Base-by-base conservation (phyloP, 2,329 filamentous ascomycete genomes). In the Fusarium sp. region DNA sequence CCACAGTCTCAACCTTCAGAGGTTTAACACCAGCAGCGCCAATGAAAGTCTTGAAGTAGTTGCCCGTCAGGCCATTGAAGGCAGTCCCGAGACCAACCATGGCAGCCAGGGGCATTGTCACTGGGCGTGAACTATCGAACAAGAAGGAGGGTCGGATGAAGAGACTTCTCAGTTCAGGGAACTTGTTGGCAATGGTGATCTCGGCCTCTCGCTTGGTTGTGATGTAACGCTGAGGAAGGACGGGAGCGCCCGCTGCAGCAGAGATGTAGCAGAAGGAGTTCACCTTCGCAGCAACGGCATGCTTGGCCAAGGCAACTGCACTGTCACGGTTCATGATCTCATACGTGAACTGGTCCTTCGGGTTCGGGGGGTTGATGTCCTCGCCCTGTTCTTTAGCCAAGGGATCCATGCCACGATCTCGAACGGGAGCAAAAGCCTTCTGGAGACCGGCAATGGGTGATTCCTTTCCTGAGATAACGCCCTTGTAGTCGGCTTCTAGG, bases 401-500 rank as follows among this genome's bases (percentile, higher is more conserved):
- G 3, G 92, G 93, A 77, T 96, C 92, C 55, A 82, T 85, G 54
- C 88, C 87, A 57, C 88, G 86, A 75, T 81, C 83, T 33, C 90
- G 90, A 3, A 86, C 84, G 1, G 87, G 78, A 51, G 89, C 88
- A 78, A 98, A 97, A 25, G 93, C 93, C 73, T 91, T 90, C 65
- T 88, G 87, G 15, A 99, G 82, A 2, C 93, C 95, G 8, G 88
- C 80, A 52, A 97, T 80, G n/a, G 93, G 89, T 1, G 92, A 93
- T 74, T 97, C 94, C 62, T 87, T 89, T 50, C 96, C 96, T 20
- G 89, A 90, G 25, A 99, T 78, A 17, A 97, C 90, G 71, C 92
- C 92, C 81, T 99, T 99, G 87, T 99, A 99, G 83, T 99, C 96
- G 49, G 94, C 94, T 82, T 99, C 96, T 11, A 99, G 87, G 19